Evolutionary conservation across 2,329 filamentous ascomycete species (phyloP), one percentile per base, ranked within the genome.

Genomic region (Trichoderma koningii): DNA sequence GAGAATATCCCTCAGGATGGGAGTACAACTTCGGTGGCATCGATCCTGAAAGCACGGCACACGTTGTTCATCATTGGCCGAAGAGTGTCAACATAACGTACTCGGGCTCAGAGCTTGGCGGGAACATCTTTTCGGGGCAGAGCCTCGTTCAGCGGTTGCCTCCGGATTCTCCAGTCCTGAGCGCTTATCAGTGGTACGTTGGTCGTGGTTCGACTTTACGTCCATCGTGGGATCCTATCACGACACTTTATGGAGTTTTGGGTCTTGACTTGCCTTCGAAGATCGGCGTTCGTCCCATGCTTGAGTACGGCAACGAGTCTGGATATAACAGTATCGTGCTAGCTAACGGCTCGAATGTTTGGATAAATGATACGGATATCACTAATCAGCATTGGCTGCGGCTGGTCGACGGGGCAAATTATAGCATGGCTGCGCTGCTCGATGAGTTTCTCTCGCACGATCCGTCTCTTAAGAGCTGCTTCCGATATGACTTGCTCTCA

Each of bases 21-120:
- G 60, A 63, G 26, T 63, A 55, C n/a, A 62, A 62, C 3, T 62
- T 62, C 30, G 57, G 57, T 12, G 57, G 57, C 14, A n/a, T 10
- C 7, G 38, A 62, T 15, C 48, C 57, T 5, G 48, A 53, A 19
- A 45, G 38, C 3, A 62, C 57, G 1, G 48, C 57, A 34, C 44
- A 62, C 15, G 48, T 62, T 21, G n/a, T 62, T 28, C 12, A 53
- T 3, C 23, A 53, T 7, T 53, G 57, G 57, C 57, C 57, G 17
- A 45, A 52, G 23, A 44, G 17, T 23, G 48, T 62, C 48, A 45
- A 14, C 7, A 14, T 62, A 7, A 52, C 57, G 6, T 62, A 52
- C 38, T 62, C 57, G 2, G 57, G 57, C 9, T 15, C 7, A 23
- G 57, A 62, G 12, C 23, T 62, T 3, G 57, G 57, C 4, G 34